Evolutionary conservation across 164 flowering plant species (phyloP).

Genomic region (Buxus sempervirens): DNA sequence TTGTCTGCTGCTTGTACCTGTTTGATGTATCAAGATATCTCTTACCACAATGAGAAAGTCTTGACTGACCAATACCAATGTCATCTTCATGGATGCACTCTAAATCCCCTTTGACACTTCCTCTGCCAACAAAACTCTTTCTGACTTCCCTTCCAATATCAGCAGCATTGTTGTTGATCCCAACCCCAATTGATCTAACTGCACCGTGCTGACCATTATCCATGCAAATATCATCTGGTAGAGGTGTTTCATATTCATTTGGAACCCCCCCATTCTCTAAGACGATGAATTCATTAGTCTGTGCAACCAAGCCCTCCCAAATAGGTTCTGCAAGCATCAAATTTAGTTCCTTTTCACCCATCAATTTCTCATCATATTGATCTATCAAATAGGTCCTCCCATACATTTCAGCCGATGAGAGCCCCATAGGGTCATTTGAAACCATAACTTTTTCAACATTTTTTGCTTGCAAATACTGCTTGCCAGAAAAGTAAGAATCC

Average conservation of each 20-base stretch:
- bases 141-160: conserved; percentile 87
- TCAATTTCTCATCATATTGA: conserved; percentile 90
- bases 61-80: conserved; percentile 41
- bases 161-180: conserved; percentile 89
- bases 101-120: conserved; percentile 80
- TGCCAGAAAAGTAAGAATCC: conserved; percentile 93
- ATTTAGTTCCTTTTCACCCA: conserved; percentile 86
- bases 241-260: conserved; percentile 54
- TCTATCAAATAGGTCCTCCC: conserved; percentile 53
- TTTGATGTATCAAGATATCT: conserved; percentile 34
- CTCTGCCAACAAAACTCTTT: conserved; percentile 82
- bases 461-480: conserved; percentile 60
- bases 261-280: conserved; percentile 60
- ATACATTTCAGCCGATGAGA: conserved; percentile 59
- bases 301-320: conserved; percentile 97
- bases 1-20: conserved; percentile 36
- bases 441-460: conserved; percentile 44
- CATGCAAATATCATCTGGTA: conserved; percentile 56
- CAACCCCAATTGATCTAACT: conserved; percentile 97
- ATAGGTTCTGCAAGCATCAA: conserved; percentile 93
- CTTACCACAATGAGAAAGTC: conserved; percentile 34
- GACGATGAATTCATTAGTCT: conserved; percentile 70
- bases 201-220: conserved; percentile 93
- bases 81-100: conserved; percentile 73
- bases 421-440: conserved; percentile 61